Evolutionary conservation across 1,284 basidiomycete genomes (phyloP).

Genomic region (Malassezia psittaci): DNA sequence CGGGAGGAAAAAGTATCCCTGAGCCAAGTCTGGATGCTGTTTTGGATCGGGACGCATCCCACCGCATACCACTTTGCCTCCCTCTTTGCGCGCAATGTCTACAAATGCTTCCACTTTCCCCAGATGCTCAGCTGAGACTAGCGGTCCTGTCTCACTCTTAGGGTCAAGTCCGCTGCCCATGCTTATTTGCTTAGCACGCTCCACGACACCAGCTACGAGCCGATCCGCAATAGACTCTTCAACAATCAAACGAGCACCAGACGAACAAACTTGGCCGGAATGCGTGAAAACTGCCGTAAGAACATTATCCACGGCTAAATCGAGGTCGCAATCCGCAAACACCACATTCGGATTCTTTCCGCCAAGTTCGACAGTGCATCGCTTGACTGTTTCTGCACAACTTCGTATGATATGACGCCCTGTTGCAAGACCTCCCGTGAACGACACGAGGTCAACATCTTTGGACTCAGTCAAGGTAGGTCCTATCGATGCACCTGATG

Average conservation of each 20-base stretch:
- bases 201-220: conserved; percentile 40
- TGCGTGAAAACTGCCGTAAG: conserved; percentile 44
- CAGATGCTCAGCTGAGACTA: conserved; percentile 39
- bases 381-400: conserved; percentile 40
- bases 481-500: conserved; percentile 37
- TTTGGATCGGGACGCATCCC: conserved; percentile 34
- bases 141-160: conserved; percentile 36
- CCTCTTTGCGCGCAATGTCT: conserved; percentile 31
- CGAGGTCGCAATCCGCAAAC: conserved; percentile 43
- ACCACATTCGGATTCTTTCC: conserved; percentile 48
- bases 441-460: conserved; percentile 45
- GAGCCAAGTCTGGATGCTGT: conserved; percentile 30
- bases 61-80: conserved; percentile 36
- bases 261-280: conserved; percentile 47
- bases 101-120: conserved; percentile 39
- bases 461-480: conserved; percentile 33
- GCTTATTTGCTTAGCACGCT: conserved; percentile 36
- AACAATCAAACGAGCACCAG: conserved; percentile 43
- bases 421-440: conserved; percentile 44
- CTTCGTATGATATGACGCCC: conserved; percentile 37
- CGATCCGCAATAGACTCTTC: conserved; percentile 44
- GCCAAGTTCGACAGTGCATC: conserved; percentile 45
- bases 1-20: conserved; percentile 46
- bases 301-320: conserved; percentile 43
- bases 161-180: conserved; percentile 44